Conservation (phyloP, 2,329 filamentous ascomycete genomes). For the Exophiala alcalophila region DNA sequence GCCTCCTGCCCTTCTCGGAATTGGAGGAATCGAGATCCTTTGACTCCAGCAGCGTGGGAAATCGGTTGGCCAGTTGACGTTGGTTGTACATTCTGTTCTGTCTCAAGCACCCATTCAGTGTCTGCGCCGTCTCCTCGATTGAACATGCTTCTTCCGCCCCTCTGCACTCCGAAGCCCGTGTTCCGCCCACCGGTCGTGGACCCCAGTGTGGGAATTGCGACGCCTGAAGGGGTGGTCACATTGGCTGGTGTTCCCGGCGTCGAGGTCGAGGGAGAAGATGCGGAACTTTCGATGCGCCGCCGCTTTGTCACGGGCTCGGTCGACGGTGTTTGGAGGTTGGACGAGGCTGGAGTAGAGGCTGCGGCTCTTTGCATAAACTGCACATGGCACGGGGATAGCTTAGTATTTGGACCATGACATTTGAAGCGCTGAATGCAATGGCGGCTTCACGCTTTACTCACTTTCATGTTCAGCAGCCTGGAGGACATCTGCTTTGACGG, state of each 20-base stretch:
- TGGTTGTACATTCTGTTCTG: neutral
- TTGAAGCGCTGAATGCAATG: neutral
- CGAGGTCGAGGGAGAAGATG: constrained; percentile 12
- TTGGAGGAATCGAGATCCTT: neutral
- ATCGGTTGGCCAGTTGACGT: no score
- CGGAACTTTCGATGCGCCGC: constrained; percentile 18
- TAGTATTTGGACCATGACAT: neutral
- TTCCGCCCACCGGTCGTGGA: constrained; percentile 5
- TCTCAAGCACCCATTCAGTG: constrained; percentile 29
- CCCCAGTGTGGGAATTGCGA: neutral
- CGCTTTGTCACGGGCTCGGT: constrained; percentile 24
- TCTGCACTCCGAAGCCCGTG: constrained; percentile 2
- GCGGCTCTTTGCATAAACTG: constrained; percentile 31
- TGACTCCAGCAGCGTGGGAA: neutral
- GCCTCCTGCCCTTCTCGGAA: constrained; percentile 6
- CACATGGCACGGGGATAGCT: neutral
- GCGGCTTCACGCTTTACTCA: constrained; percentile 8
- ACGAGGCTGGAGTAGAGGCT: constrained; percentile 13
- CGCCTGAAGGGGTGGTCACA: neutral
- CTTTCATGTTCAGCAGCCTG: constrained; percentile 31
- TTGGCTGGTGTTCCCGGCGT: constrained; percentile 15
- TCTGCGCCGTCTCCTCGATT: constrained; percentile 20
- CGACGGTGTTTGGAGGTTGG: constrained; percentile 16
- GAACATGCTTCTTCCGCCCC: constrained; percentile 21
- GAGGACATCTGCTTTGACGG: constrained; percentile 30